Base-by-base conservation (phyloP, 331 rosid species). In the Pyracantha coccinea region DNA sequence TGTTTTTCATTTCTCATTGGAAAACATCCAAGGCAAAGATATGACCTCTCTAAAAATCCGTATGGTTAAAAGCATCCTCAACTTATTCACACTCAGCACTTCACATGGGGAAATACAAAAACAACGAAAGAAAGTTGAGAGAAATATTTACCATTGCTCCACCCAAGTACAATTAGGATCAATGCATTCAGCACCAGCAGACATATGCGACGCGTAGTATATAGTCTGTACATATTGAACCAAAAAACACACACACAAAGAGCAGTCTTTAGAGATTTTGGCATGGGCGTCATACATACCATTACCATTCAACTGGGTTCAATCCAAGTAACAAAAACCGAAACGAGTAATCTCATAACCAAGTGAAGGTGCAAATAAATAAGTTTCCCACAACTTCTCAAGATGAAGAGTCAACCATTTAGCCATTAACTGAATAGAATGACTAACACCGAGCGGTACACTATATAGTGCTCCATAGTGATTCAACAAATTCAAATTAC, bases 101-200 rank as follows among this genome's bases (percentile, higher is more conserved):
- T 38, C 44, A 55, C 62, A 38, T 23, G 25, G 16, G 21, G 23
- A 9, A 58, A 61, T 31, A 41, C 55, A 35, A 20, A 21, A 41
- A 25, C 14, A 41, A 7, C 11, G 28, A 41, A 66, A 7, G 32
- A 57, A 50, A 75, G 62, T 13, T 23, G 15, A 72, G 60, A 61
- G 13, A 66, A 73, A 68, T 21, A 57, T 8, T 79, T 83, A 95
- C 99, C 99, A 95, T 83, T 95, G 99, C 80, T 95, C 99, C 74
- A 95, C 97, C 99, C 98, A 95, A 7, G 90, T 85, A 85, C 99
- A 95, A 59, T 86, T 53, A 63, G 97, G 91, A 84, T 88, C 99
- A 88, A 95, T 88, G 89, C 98, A 95, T 83, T 84, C 96, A 16
- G 99, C 99, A 66, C 98, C 99, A 10, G 98, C 99, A 63, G 99